Evolutionary conservation across 805 yeast species (phyloP), one percentile per base, ranked within the genome.

Genomic region (Hermanozyma aechmeae): DNA sequence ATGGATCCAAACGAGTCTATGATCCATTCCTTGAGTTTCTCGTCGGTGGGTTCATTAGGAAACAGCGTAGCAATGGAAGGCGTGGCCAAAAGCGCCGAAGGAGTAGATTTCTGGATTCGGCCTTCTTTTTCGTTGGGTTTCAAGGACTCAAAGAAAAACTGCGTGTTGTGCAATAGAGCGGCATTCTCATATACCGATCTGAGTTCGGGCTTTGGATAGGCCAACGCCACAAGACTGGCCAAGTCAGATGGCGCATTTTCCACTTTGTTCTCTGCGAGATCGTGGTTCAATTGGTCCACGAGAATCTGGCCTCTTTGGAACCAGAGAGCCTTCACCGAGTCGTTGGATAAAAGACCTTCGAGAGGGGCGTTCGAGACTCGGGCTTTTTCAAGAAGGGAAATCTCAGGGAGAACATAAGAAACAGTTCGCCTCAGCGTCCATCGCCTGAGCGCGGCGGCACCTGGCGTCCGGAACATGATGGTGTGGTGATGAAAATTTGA

Each of bases 1-100:
- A 84, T 37, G 0, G 87, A 75, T 5, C 95, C 95, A 55, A 86
- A 86, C 2, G 79, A 71, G 24, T 64, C 58, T 13, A 56, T 55
- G 16, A 83, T 62, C 58, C 80, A 71, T 15, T 58, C 50, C 14
- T 50, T 48, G 27, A 75, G 53, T 11, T 50, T 48, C 34, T 47
- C 48, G 39, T 56, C 53, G 6, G 38, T 33, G 6, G 65, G 65
- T 25, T 42, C 57, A 28, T 62, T 61, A 12, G 37, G 34, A 24
- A 61, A 58, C 16, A 21, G 21, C n/a, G 41, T 30, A 6, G 53
- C 32, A 25, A 52, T 52, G 20, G 50, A 40, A 3, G 80, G 79
- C 6, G 71, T 62, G 28, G 58, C 48, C 18, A 76, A 49, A 11
- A 73, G 48, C 15, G 64, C 64, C 13, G 61, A 48, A 13, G 31